Evolutionary conservation across 352 stramenopile species (phyloP), one percentile per base, ranked within the genome.

Genomic region (Phytophthora gonapodyides): DNA sequence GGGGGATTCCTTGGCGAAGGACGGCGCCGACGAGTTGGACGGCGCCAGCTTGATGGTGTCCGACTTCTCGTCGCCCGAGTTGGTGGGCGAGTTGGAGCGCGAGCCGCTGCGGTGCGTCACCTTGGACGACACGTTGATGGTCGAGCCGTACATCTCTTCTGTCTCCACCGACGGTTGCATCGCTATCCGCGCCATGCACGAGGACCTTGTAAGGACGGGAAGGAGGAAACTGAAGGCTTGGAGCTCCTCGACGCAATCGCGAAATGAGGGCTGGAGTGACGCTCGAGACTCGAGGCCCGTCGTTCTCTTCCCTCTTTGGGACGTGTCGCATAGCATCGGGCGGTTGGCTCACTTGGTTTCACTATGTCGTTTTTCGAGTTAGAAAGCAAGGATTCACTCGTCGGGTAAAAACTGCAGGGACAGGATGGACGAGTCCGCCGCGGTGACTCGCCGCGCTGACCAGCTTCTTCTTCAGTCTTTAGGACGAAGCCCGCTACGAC

Each of bases 21-120:
- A 54, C 24, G 60, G 57, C 2, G 64, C 43, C 31, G 70, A 73
- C 21, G 43, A 53, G 30, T n/a, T 65, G 42, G 57, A 56, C 40
- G 58, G 50, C 36, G 66, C 58, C 40, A 73, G 55, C n/a, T 72
- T 68, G 13, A 68, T 55, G 4, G 51, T 74, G 33, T 66, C 55
- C 12, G 64, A 50, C 33, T 71, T 49, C 57, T 81, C 75, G 44
- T 82, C 75, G 34, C 58, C 75, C 48, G 68, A 82, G 43, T 50
- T 67, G 10, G 49, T 59, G 13, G 73, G 61, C 24, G 78, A 81
- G 30, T 69, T 74, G 46, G 67, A 61, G 38, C 70, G 62, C 44
- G 73, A 79, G 33, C 73, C 71, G 34, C 45, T 66, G 56, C 68
- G 64, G 56, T 74, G 60, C 37, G 30, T 74, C 41, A 77, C 50